Conservation (phyloP, 768 basidiomycete species). For the Boletus rubroflammeus region DNA sequence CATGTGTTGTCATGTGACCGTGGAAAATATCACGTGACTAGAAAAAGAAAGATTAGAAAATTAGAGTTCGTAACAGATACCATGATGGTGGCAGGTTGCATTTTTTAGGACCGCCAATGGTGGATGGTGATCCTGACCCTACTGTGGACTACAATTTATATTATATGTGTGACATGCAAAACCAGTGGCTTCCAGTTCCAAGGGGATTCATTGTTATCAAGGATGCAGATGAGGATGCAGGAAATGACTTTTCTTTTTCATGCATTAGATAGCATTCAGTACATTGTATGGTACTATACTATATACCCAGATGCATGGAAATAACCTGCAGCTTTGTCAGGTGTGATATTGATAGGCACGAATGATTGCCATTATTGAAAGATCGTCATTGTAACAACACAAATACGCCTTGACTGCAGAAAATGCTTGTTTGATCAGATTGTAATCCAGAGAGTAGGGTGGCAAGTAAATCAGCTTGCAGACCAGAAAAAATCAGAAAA, state of each 20-base stretch:
- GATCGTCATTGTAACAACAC: not conserved
- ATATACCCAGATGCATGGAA: too few species aligned
- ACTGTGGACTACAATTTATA: conserved; percentile 1
- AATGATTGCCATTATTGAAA: not conserved
- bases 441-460: conserved; percentile 14
- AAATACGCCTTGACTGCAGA: not conserved
- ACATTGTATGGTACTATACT: not conserved
- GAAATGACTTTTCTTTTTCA: not conserved
- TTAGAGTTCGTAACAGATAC: too few species aligned
- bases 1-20: too few species aligned
- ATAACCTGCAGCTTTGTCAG: too few species aligned
- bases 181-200: conserved; percentile 4
- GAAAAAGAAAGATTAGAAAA: too few species aligned
- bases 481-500: not conserved
- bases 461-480: conserved; percentile 29
- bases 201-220: not conserved
- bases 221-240: not conserved
- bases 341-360: not conserved
- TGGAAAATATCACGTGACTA: too few species aligned
- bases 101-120: not conserved
- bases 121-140: not conserved
- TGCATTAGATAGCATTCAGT: not conserved
- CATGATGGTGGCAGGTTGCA: not conserved
- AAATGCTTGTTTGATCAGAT: conserved; percentile 20
- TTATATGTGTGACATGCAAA: not conserved